These are phyloP conservation scores for Eucalyptus marginata DNA, from an alignment of 345 rosid genomes.

Conservation along the genomic window DNA sequence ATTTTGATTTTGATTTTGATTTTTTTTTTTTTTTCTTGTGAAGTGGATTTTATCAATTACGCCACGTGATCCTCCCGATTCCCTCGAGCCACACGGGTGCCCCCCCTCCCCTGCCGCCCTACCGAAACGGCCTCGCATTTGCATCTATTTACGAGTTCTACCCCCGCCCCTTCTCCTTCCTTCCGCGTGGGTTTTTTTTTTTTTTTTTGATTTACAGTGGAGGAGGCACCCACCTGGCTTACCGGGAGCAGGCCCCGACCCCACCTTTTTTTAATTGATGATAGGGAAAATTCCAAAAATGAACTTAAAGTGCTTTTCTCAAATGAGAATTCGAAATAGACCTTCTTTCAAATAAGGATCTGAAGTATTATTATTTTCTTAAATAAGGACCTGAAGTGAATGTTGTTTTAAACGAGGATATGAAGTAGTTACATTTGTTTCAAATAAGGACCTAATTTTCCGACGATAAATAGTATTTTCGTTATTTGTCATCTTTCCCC, in stretches of 20 bases:
- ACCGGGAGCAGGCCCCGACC: background rate
- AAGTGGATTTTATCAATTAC: background rate
- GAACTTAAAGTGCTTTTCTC: no score
- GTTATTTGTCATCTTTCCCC: no score
- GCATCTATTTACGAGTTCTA: background rate
- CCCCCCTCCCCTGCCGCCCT: background rate
- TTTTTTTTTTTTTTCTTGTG: background rate
- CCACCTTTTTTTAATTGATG: background rate
- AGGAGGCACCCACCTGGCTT: background rate
- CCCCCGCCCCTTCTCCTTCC: background rate
- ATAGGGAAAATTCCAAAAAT: no score
- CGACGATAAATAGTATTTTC: no score
- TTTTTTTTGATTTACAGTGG: background rate
- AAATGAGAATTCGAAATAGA: no score
- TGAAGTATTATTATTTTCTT: no score
- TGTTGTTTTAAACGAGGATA: no score
- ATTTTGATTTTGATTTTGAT: background rate
- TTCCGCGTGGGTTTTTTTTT: background rate
- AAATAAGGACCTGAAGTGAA: no score
- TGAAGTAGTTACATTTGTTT: no score
- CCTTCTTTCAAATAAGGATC: fast-evolving
- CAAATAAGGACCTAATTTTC: no score
- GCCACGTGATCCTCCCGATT: background rate
- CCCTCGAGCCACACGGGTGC: background rate
- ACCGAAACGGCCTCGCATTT: background rate